phyloP scores from a whole-genome alignment of 495 filamentous ascomycete species.

The Lasiosphaeria hispida region DNA sequence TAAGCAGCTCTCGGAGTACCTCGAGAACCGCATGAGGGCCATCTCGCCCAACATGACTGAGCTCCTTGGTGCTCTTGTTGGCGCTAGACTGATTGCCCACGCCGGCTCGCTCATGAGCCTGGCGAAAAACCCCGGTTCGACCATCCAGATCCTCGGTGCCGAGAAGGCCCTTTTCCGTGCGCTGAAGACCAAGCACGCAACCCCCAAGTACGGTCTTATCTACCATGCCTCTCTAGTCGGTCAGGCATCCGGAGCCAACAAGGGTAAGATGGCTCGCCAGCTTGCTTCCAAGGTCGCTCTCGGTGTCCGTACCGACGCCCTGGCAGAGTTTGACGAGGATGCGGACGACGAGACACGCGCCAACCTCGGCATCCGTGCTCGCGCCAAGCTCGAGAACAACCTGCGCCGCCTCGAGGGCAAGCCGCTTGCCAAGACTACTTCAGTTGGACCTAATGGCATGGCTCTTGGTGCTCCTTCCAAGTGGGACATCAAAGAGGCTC shows the following conservation, averaged over 20 bases:
- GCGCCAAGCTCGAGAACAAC: constrained; percentile 80
- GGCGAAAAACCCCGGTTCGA: constrained; percentile 93
- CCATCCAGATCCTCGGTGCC: constrained; percentile 95
- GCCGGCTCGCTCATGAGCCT: constrained; percentile 93
- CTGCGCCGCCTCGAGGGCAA: constrained; percentile 86
- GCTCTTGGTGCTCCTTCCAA: constrained; percentile 59
- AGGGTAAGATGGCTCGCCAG: constrained; percentile 98
- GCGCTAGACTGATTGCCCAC: constrained; percentile 92
- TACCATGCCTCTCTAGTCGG: constrained; percentile 97
- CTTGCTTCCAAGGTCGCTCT: constrained; percentile 90
- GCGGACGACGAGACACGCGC: constrained; percentile 84
- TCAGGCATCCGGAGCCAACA: constrained; percentile 94
- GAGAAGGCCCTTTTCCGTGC: constrained; percentile 99
- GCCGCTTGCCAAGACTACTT: constrained; percentile 74
- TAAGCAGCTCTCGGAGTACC: constrained; percentile 79
- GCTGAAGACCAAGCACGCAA: constrained; percentile 98
- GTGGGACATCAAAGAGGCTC: constrained; percentile 89
- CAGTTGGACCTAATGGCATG: constrained; percentile 70
- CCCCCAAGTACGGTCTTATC: constrained; percentile 97
- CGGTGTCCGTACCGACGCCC: constrained; percentile 87
- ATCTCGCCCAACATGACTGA: constrained; percentile 95
- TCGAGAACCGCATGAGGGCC: constrained; percentile 91
- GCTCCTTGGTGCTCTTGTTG: constrained; percentile 90
- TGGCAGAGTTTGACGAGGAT: constrained; percentile 70
- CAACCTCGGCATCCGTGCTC: constrained; percentile 66